Percentiles rank a stretch among this genome's conserved stretches.
Conservation (phyloP, 73 alveolate genomes). For the Tetrahymena borealis region DNA sequence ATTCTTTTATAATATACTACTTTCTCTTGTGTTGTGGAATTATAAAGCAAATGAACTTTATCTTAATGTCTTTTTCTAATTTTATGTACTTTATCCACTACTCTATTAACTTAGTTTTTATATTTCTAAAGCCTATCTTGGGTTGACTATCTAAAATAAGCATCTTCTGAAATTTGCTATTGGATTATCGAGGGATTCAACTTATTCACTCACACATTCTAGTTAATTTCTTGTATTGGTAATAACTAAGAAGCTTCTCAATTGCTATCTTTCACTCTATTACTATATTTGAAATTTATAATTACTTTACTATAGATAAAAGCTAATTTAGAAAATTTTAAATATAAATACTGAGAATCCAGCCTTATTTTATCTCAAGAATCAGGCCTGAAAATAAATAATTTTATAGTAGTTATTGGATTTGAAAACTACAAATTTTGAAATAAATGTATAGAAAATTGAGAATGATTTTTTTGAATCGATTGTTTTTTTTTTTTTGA, state of each 20-base stretch:
- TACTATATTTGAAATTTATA: not conserved
- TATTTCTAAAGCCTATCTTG: not conserved
- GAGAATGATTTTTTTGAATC: too few relatives aligned
- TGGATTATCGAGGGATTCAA: not conserved
- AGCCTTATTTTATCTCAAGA: too few relatives aligned
- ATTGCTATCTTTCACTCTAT: not conserved
- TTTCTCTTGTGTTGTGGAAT: not conserved
- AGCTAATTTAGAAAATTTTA: not conserved
- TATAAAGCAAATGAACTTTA: not conserved
- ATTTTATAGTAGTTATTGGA: too few relatives aligned
- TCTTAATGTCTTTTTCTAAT: not conserved
- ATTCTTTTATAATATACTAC: not conserved
- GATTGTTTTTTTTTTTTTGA: too few relatives aligned
- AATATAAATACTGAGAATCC: not conserved
- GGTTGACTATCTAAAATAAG: not conserved
- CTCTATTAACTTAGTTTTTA: not conserved
- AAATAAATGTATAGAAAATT: too few relatives aligned
- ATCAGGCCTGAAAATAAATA: too few relatives aligned
- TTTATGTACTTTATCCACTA: not conserved
- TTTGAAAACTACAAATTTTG: too few relatives aligned
- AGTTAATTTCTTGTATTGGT: not conserved
- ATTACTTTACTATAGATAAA: not conserved
- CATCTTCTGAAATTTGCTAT: not conserved
- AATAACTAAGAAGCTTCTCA: not conserved
- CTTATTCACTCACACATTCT: not conserved